Conservation (phyloP, 2,329 filamentous ascomycete species). For the Leptographium wingfieldii region DNA sequence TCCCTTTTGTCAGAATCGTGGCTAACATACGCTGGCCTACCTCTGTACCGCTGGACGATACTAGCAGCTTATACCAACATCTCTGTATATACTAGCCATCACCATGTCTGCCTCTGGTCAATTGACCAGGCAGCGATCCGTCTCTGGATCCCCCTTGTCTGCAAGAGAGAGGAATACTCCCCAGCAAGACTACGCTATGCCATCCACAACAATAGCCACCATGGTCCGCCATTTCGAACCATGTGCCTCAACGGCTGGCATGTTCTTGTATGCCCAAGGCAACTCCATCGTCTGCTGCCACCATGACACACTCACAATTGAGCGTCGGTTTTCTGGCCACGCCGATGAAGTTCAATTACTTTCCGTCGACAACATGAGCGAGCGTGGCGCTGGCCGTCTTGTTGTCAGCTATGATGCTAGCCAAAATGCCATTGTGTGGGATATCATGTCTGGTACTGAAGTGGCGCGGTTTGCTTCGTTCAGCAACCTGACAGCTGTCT, state of each 20-base stretch:
- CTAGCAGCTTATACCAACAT: constrained; percentile 12
- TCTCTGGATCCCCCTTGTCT: constrained; percentile 42
- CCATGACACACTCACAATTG: constrained; percentile 83
- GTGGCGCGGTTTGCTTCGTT: constrained; percentile 88
- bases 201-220: constrained; percentile 32
- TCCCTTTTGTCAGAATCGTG: constrained; percentile 3
- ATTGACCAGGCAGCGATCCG: constrained; percentile 44
- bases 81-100: constrained; percentile 13
- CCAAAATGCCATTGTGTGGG: constrained; percentile 93
- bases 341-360: constrained; percentile 73
- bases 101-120: constrained; percentile 45
- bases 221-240: constrained; percentile 59
- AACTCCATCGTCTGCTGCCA: constrained; percentile 75
- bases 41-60: not conserved
- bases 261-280: constrained; percentile 81
- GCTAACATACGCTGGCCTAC: too few relatives aligned
- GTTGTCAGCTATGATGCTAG: constrained; percentile 89
- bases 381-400: constrained; percentile 68
- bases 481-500: constrained; percentile 68
- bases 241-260: constrained; percentile 79
- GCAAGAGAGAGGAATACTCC: constrained; percentile 12
- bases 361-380: constrained; percentile 82
- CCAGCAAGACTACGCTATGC: constrained; percentile 41
- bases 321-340: constrained; percentile 74
- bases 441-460: constrained; percentile 82